A percentile compares a stretch with the other conserved stretches of the same genome.
Evolutionary conservation across 129 eudicot species (phyloP).

Genomic region (Cynara cardunculus): DNA sequence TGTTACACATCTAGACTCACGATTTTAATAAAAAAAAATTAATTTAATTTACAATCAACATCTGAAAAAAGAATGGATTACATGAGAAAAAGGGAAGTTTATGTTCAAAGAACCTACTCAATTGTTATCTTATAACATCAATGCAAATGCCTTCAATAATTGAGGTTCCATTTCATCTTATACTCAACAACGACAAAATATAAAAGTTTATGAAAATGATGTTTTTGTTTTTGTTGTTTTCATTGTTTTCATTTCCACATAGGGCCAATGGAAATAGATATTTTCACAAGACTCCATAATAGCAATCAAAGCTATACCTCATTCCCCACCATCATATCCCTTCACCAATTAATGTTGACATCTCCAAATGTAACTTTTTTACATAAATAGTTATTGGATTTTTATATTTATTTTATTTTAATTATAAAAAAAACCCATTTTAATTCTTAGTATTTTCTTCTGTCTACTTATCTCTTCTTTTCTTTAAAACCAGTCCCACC

Average conservation of each 20-base stretch:
- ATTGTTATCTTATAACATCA: slow-evolving; percentile 13
- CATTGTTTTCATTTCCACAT: not conserved
- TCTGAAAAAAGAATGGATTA: slow-evolving; percentile 21
- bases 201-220: slow-evolving; percentile 26
- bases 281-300: not conserved
- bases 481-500: not conserved
- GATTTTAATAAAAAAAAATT: no score
- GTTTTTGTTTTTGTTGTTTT: slow-evolving; percentile 12
- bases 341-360: slow-evolving; percentile 3
- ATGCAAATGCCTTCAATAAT: slow-evolving; percentile 16
- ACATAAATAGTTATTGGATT: no score
- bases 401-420: no score
- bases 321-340: slow-evolving; percentile 6
- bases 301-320: not conserved
- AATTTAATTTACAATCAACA: slow-evolving; percentile 7
- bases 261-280: not conserved
- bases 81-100: slow-evolving; percentile 11
- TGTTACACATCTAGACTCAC: no score
- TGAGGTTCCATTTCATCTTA: slow-evolving; percentile 17
- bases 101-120: slow-evolving; percentile 15
- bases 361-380: not conserved
- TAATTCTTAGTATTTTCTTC: not conserved
- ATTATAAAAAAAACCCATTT: not conserved
- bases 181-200: slow-evolving; percentile 10
- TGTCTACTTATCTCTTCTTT: not conserved